Evolutionary conservation across 129 eudicot genomes (phyloP).

Genomic region (Tagetes patula): DNA sequence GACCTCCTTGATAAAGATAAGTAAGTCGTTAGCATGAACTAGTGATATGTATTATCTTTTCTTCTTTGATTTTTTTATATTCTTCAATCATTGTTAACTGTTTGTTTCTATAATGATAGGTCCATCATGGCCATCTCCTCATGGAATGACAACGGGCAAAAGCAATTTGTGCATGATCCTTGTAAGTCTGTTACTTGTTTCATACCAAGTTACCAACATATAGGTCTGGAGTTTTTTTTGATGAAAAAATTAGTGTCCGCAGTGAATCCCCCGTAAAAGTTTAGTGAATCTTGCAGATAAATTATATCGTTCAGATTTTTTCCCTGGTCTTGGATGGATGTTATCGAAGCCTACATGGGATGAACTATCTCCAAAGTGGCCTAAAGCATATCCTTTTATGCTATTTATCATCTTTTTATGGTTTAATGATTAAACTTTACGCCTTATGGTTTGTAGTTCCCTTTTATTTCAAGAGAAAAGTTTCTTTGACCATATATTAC

Average conservation of each 20-base stretch:
- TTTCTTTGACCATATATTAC: conserved; percentile 70
- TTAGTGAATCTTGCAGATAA: conserved; percentile 56
- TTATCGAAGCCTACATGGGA: conserved; percentile 83
- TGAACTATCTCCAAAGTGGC: conserved; percentile 99
- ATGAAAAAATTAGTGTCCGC: background rate
- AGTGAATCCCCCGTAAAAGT: background rate
- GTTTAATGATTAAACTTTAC: conserved; percentile 4
- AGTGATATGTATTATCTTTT: background rate
- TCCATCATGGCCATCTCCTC: conserved; percentile 92
- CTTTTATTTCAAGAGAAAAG: conserved; percentile 3
- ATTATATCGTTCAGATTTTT: conserved; percentile 93
- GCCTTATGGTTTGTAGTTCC: conserved; percentile 4
- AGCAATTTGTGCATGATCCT: conserved; percentile 95
- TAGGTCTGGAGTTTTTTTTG: background rate
- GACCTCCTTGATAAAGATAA: conserved; percentile 77
- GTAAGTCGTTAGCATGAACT: conserved; percentile 43
- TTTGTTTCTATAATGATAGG: conserved; percentile 23
- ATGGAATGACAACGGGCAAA: conserved; percentile 98
- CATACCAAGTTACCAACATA: background rate
- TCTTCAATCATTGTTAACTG: background rate
- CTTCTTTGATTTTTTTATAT: background rate
- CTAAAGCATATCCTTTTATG: conserved; percentile 94
- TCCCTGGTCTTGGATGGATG: conserved; percentile 99
- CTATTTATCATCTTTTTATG: conserved; percentile 19
- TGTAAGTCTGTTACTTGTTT: conserved; percentile 50